Conservation (phyloP, 257 asterid genomes). For the Apocynum venetum region DNA sequence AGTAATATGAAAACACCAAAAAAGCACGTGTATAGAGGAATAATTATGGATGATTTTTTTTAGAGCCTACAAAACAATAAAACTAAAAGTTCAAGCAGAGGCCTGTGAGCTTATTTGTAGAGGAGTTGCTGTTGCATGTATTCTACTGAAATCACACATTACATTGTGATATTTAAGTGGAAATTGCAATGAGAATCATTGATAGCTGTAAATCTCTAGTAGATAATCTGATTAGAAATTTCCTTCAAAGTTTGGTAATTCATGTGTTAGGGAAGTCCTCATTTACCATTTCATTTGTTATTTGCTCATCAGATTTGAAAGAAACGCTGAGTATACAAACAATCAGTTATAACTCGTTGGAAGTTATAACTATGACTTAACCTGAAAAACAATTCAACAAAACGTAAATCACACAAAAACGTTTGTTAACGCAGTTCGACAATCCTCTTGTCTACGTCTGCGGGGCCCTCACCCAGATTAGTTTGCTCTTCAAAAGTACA, state of each 20-base stretch:
- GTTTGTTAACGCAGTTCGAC: too few relatives aligned
- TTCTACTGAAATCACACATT: background rate
- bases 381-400: too few relatives aligned
- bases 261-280: background rate
- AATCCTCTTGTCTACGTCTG: too few relatives aligned
- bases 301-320: constrained; percentile 20
- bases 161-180: background rate
- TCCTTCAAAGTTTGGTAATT: background rate
- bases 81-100: background rate
- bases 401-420: too few relatives aligned
- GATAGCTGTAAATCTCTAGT: background rate
- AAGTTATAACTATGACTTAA: too few relatives aligned
- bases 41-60: background rate
- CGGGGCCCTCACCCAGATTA: too few relatives aligned
- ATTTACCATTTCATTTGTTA: background rate
- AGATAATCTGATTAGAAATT: background rate
- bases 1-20: background rate
- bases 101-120: background rate
- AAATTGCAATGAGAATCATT: background rate
- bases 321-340: too few relatives aligned
- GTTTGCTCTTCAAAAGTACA: too few relatives aligned
- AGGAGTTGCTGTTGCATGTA: background rate
- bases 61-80: background rate
- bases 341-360: too few relatives aligned
- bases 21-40: background rate